These are phyloP conservation scores for Talaromyces sp. DNA, from an alignment of 2,329 filamentous ascomycete genomes.

Conservation along the genomic window DNA sequence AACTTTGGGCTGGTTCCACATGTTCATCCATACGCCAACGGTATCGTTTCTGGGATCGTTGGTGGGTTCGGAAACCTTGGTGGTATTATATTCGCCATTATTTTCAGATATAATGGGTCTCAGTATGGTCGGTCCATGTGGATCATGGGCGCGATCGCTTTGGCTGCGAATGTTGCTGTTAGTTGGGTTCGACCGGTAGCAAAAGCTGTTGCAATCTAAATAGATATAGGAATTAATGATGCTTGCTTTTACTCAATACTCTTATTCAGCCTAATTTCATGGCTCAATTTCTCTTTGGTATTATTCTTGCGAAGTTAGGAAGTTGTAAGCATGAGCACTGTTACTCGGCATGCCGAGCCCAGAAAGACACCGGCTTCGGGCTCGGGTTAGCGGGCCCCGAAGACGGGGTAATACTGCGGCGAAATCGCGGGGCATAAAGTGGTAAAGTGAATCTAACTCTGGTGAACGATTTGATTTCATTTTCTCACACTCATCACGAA, in stretches of 20 bases:
- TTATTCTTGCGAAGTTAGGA: too few species aligned
- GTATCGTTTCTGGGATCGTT: slow-evolving; percentile 74
- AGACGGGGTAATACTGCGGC: slow-evolving; percentile 20
- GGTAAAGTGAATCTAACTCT: background rate
- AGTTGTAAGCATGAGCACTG: background rate
- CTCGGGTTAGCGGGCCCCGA: slow-evolving; percentile 32
- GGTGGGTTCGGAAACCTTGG: slow-evolving; percentile 83
- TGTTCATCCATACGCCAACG: slow-evolving; percentile 81
- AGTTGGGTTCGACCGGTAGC: slow-evolving; percentile 64
- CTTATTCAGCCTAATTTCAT: too few species aligned
- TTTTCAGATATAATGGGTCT: slow-evolving; percentile 73
- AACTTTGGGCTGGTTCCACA: slow-evolving; percentile 88
- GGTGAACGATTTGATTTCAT: background rate
- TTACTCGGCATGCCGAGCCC: slow-evolving; percentile 7
- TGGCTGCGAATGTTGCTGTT: slow-evolving; percentile 69
- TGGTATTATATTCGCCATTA: slow-evolving; percentile 79
- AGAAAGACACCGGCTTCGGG: background rate
- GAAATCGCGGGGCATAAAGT: slow-evolving; percentile 17
- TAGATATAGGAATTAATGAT: slow-evolving; percentile 7
- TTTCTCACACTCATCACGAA: background rate
- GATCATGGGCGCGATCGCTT: slow-evolving; percentile 78
- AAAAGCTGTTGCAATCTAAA: slow-evolving; percentile 50
- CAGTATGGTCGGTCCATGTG: slow-evolving; percentile 73
- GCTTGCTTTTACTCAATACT: too few species aligned
- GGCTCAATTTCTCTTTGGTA: too few species aligned